Evolutionary conservation across 1,139 yeast species (phyloP), one percentile per base, ranked within the genome.

Genomic region (Saccharomyces pastorianus): DNA sequence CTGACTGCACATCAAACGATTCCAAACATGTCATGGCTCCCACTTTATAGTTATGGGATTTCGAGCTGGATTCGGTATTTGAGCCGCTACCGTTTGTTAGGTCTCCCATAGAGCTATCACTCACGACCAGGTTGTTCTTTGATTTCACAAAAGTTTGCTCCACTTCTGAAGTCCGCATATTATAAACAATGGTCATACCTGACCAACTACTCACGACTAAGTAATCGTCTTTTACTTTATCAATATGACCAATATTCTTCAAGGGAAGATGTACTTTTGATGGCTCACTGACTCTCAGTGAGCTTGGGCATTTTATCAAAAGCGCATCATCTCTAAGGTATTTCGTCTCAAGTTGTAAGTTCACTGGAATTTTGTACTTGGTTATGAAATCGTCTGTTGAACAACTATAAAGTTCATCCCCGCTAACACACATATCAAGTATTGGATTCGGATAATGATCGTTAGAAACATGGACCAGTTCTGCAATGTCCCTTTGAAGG

Each of bases 401-500:
- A 3, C 56, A 47, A 20, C 61, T 56, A 2, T 57, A 25, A 7
- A 61, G 5, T n/a, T 27, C 25, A 20, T 27, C 6, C 29, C 52
- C 29, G 20, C 57, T 29, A 23, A 46, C 31, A 14, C 51, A 48
- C 28, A 68, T 48, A 42, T 59, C 61, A 20, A 68, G 55, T 7
- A 67, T 60, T 4, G 70, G 71, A 4, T 67, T 60, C 8, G 70
- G 70, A 41, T 59, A 66, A 55, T 66, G 68, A 2, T 53, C 58
- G 14, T 56, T 51, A 1, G 69, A 65, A 3, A 66, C 52, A 46
- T 64, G 61, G 1, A 59, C 59, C 6, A 67, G 42, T 29, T 64
- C 61, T 8, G 60, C 48, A n/a, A 51, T 17, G 29, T 42, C 32
- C 9, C 6, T 26, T 11, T 51, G 32, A 8, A 17, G 46, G 28